Percentiles rank a stretch among this genome's conserved stretches.
Evolutionary conservation across 495 filamentous ascomycete genomes (phyloP).

Genomic region (Talaromyces proteolyticus): DNA sequence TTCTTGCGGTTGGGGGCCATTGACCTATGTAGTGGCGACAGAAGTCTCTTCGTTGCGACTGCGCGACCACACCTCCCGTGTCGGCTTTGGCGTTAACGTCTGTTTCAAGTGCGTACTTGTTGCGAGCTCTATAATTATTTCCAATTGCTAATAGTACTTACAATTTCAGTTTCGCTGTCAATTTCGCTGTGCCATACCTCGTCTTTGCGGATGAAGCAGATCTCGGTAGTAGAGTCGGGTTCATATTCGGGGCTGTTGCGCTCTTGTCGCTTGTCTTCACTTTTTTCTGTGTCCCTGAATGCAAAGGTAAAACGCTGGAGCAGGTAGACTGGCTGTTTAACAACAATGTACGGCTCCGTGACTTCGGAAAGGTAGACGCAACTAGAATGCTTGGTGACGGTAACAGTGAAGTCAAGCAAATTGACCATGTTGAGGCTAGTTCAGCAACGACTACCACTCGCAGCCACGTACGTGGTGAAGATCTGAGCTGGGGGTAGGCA

Average conservation of each 20-base stretch:
- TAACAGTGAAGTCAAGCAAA: too few species aligned
- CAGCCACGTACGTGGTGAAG: too few species aligned
- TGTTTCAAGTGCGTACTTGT: neutral
- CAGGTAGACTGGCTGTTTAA: conserved; percentile 47
- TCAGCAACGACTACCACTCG: too few species aligned
- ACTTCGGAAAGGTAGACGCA: too few species aligned
- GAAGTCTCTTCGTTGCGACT: conserved; percentile 13
- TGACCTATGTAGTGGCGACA: conserved; percentile 13
- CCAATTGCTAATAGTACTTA: conserved; percentile 12
- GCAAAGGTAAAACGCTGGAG: conserved; percentile 42
- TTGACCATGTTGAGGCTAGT: too few species aligned
- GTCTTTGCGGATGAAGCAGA: conserved; percentile 2
- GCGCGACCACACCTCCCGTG: conserved; percentile 10
- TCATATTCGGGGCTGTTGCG: conserved; percentile 5
- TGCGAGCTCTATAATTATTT: too few species aligned
- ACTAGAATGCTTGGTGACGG: too few species aligned
- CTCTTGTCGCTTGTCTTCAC: conserved; percentile 21
- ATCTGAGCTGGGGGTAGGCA: too few species aligned
- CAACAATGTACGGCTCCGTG: too few species aligned
- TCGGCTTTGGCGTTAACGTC: too few species aligned
- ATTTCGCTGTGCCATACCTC: conserved; percentile 16
- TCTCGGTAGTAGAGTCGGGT: conserved; percentile 10
- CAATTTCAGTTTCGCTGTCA: conserved; percentile 11
- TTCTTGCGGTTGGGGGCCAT: conserved; percentile 10
- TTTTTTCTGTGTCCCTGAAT: conserved; percentile 47